Evolutionary conservation across 345 rosid species (phyloP).

Genomic region (Hypericum androsaemum): DNA sequence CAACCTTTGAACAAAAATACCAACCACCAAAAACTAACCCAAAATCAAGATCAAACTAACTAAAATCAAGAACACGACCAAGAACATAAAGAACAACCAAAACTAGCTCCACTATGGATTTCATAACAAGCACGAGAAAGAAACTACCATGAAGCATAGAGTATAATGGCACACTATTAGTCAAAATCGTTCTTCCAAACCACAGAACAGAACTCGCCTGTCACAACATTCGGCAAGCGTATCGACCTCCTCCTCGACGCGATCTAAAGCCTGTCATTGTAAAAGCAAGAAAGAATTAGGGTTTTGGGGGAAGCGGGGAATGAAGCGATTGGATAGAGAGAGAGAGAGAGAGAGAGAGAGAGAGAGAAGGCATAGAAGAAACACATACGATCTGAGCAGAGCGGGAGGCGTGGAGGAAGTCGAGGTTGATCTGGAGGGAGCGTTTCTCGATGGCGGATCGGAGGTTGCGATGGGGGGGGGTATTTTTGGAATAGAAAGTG

Average conservation of each 20-base stretch:
- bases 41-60: too few species aligned
- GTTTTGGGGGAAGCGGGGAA: not conserved
- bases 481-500: slow-evolving; percentile 70
- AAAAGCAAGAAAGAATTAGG: not conserved
- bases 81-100: too few species aligned
- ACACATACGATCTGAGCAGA: slow-evolving; percentile 46
- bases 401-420: slow-evolving; percentile 67
- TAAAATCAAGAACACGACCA: too few species aligned
- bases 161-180: too few species aligned
- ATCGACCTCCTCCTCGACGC: slow-evolving; percentile 87
- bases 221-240: slow-evolving; percentile 91
- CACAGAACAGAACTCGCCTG: slow-evolving; percentile 21
- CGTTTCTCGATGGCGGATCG: slow-evolving; percentile 97
- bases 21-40: too few species aligned
- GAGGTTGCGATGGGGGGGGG: slow-evolving; percentile 87
- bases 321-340: not conserved
- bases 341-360: too few species aligned
- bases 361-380: too few species aligned
- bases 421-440: slow-evolving; percentile 66
- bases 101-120: too few species aligned
- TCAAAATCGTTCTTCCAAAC: too few species aligned
- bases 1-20: too few species aligned
- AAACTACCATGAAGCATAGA: too few species aligned
- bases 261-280: slow-evolving; percentile 57
- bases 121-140: too few species aligned